Base-by-base conservation (phyloP, 2,329 filamentous ascomycete genomes). In the Sporothrix variecibatus region DNA sequence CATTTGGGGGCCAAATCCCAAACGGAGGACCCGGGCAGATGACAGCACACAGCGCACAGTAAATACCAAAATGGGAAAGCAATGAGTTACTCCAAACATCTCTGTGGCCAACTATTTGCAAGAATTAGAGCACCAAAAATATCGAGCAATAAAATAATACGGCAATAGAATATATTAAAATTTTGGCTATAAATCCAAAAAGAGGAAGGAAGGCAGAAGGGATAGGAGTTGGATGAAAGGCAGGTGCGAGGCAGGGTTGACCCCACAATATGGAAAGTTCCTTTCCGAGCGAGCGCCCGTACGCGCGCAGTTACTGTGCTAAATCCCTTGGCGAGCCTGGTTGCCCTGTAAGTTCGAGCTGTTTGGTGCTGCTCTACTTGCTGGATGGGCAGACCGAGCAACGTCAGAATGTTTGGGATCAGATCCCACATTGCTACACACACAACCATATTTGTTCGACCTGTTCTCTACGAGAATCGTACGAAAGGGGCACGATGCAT, bases 1-100 rank as follows among this genome's bases (percentile, higher is more conserved):
- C 60, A 64, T 40, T 64, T 64, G 60, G 60, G 60, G 60, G 67
- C 67, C 67, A 70, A 70, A 53, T 38, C 28, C 26, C 43, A 56
- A 60, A 46, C 60, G 20, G n/a, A 58, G 31, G 68, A 62, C 58
- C 58, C 51, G 20, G 23, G 31, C 56, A 72, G n/a, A 43, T 43
- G 70, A 46, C 70, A 20, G n/a, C n/a, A n/a, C n/a, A n/a, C n/a
- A n/a, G n/a, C n/a, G 38, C 20, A 40, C 58, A 8, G 58, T 38
- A 5, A n/a, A n/a, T 17, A 7, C 58, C 58, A 38, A 38, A 34
- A 38, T 2, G 58, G 58, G 53, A 15, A 2, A 28, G 11, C 53
- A 12, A 15, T n/a, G 23, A 20, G 15, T 5, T 40, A 40, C 9
- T 40, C 38, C 4, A 40, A 40, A 40, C n/a, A n/a, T n/a, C n/a